These are phyloP conservation scores for Phoma sp. DNA, from an alignment of 2,329 filamentous ascomycete species.

Conservation along the genomic window DNA sequence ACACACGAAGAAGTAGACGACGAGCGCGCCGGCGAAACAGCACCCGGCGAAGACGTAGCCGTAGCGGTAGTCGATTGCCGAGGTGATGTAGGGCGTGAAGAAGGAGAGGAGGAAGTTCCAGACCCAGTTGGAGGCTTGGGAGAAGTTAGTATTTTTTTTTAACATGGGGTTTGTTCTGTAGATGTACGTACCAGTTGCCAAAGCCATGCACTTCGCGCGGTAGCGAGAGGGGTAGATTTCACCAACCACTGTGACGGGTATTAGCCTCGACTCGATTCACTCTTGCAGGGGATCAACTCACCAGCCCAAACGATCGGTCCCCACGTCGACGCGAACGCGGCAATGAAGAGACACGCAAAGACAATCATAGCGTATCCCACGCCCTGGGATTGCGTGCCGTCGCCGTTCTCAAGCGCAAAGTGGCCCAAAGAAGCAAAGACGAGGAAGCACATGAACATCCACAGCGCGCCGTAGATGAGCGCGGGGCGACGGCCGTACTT, in stretches of 20 bases:
- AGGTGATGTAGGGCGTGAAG: conserved; percentile 80
- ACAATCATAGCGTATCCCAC: conserved; percentile 68
- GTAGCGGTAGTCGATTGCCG: conserved; percentile 73
- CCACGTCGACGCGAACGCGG: conserved; percentile 72
- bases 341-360: conserved; percentile 72
- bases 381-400: conserved; percentile 43
- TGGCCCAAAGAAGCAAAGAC: conserved; percentile 57
- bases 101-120: conserved; percentile 62
- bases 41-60: conserved; percentile 79
- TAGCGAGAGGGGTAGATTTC: conserved; percentile 69
- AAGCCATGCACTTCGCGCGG: conserved; percentile 53
- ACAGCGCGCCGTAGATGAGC: conserved; percentile 54
- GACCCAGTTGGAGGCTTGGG: conserved; percentile 49
- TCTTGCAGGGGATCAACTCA: neutral
- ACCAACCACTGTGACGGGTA: conserved; percentile 57
- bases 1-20: conserved; percentile 80
- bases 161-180: too few relatives aligned
- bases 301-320: conserved; percentile 73
- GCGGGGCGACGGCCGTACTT: conserved; percentile 54
- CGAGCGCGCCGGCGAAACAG: conserved; percentile 66
- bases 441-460: conserved; percentile 66
- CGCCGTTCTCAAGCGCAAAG: conserved; percentile 48
- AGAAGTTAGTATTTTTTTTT: too few relatives aligned
- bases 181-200: conserved; percentile 44
- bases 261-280: neutral